Conservation (phyloP, 2,329 filamentous ascomycete species). For the Trichoderma atroviride region DNA sequence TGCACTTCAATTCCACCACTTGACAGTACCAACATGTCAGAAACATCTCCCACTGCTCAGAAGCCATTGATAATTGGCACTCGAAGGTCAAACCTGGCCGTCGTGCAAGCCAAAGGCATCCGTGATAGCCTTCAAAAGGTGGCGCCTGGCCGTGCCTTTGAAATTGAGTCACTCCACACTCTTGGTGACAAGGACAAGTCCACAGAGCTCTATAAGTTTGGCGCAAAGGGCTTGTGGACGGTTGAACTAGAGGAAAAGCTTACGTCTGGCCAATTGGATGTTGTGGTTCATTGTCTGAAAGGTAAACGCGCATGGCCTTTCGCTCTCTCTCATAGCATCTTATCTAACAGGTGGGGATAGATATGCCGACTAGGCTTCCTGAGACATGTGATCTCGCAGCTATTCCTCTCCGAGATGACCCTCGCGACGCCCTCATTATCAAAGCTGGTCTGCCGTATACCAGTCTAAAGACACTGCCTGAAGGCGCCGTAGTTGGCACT, state of each 20-base stretch:
- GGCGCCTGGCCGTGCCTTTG: background rate
- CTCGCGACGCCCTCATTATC: constrained; percentile 19
- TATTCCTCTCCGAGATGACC: constrained; percentile 21
- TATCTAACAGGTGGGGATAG: background rate
- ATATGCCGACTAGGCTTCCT: constrained; percentile 23
- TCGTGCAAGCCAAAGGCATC: constrained; percentile 22
- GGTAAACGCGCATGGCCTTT: background rate
- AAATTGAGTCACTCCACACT: constrained; percentile 16
- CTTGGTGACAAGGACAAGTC: constrained; percentile 21
- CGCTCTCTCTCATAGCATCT: background rate
- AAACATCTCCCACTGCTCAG: background rate
- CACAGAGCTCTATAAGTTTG: constrained; percentile 21
- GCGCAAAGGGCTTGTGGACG: constrained; percentile 23
- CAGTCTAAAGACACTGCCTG: constrained; percentile 1
- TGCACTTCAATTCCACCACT: background rate
- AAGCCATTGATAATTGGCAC: constrained; percentile 19
- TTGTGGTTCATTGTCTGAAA: constrained; percentile 24
- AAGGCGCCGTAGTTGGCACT: constrained; percentile 22
- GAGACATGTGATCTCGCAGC: constrained; percentile 18
- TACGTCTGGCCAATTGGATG: constrained; percentile 7
- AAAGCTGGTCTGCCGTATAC: constrained; percentile 18
- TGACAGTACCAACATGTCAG: background rate
- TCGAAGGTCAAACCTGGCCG: constrained; percentile 16
- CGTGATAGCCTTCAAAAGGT: constrained; percentile 5
- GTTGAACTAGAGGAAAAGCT: constrained; percentile 20